These are phyloP conservation scores for Pythium biforme DNA, from an alignment of 352 stramenopile species.

Conservation along the genomic window DNA sequence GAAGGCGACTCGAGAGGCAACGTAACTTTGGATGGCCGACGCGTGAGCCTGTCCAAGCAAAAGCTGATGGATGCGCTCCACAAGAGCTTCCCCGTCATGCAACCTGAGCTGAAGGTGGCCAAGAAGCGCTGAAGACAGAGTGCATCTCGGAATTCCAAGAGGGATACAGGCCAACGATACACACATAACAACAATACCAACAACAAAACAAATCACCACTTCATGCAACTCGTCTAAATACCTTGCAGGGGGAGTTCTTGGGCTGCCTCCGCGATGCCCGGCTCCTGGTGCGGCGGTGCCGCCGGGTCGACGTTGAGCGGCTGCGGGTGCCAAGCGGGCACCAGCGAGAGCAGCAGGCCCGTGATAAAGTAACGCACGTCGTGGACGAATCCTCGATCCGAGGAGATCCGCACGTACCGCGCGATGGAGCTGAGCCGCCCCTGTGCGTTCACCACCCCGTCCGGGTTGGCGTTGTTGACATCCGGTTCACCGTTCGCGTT, in stretches of 20 bases:
- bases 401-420: conserved; percentile 65
- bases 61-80: conserved; percentile 65
- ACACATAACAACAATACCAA: not conserved
- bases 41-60: conserved; percentile 59
- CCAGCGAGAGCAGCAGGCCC: conserved; percentile 71
- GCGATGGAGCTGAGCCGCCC: conserved; percentile 29
- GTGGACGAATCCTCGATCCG: conserved; percentile 64
- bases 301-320: conserved; percentile 36
- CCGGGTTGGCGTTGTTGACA: conserved; percentile 25
- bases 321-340: conserved; percentile 79
- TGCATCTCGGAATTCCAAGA: not conserved
- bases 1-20: conserved; percentile 1
- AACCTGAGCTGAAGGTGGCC: conserved; percentile 6
- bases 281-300: conserved; percentile 30
- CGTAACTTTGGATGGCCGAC: conserved; percentile 8
- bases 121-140: conserved; percentile 18
- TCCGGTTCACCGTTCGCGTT: conserved; percentile 3
- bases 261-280: conserved; percentile 39
- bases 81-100: conserved; percentile 37
- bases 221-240: conserved; percentile 47
- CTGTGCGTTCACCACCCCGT: conserved; percentile 23
- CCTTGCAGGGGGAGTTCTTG: conserved; percentile 65
- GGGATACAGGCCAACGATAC: not conserved
- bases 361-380: conserved; percentile 81
- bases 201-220: conserved; percentile 1